Percentiles rank a stretch among this genome's conserved stretches.
Evolutionary conservation across 2,329 filamentous ascomycete genomes (phyloP).

Genomic region (Bipolaris cookei): DNA sequence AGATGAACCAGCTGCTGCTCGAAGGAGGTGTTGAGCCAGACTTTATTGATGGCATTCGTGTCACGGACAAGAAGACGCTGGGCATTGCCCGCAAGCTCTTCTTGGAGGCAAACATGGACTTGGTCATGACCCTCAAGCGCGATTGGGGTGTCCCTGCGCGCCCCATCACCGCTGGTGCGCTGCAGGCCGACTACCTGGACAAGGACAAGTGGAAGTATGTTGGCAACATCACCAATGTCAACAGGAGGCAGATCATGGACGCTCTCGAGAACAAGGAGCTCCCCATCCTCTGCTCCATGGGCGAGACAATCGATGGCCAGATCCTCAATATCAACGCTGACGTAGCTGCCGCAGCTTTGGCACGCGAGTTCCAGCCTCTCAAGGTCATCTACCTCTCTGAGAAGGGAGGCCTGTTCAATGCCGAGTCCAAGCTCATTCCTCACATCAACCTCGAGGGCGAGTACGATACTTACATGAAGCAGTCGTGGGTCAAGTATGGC

Average conservation of each 20-base stretch:
- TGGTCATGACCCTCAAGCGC: slow-evolving; percentile 83
- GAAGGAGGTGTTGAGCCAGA: slow-evolving; percentile 91
- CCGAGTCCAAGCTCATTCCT: slow-evolving; percentile 94
- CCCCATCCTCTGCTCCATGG: slow-evolving; percentile 94
- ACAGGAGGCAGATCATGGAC: slow-evolving; percentile 87
- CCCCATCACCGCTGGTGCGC: slow-evolving; percentile 87
- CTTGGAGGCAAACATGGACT: slow-evolving; percentile 90
- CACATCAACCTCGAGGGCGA: slow-evolving; percentile 98
- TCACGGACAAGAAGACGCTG: slow-evolving; percentile 94
- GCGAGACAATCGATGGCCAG: slow-evolving; percentile 88
- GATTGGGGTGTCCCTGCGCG: slow-evolving; percentile 86
- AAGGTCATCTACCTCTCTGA: slow-evolving; percentile 99
- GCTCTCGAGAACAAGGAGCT: slow-evolving; percentile 87
- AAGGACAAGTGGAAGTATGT: slow-evolving; percentile 96
- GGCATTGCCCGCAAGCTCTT: slow-evolving; percentile 91
- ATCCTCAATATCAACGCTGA: slow-evolving; percentile 98
- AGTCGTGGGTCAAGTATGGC: slow-evolving; percentile 94
- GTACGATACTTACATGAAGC: slow-evolving; percentile 88
- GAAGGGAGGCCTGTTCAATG: slow-evolving; percentile 95
- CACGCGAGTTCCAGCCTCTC: slow-evolving; percentile 84
- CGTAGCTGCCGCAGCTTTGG: slow-evolving; percentile 91
- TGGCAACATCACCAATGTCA: slow-evolving; percentile 92
- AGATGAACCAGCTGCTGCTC: slow-evolving; percentile 90
- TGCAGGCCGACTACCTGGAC: slow-evolving; percentile 92
- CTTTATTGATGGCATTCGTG: slow-evolving; percentile 94